Base-by-base conservation (phyloP, 2,329 filamentous ascomycete genomes). In the Monosporascus sp. region DNA sequence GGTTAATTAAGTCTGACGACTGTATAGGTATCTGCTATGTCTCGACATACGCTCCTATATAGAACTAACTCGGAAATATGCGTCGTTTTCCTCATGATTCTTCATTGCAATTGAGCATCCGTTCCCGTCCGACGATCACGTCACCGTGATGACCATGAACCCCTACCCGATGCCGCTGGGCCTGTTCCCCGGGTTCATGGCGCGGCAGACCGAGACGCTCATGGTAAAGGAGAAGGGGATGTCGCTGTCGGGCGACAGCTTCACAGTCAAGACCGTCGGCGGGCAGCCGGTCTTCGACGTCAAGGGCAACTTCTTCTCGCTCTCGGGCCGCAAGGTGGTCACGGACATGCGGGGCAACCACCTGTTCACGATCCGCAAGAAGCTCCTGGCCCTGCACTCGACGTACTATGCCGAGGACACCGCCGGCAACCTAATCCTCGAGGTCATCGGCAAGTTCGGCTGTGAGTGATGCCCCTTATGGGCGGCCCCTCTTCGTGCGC, bases 181-280 rank as follows among this genome's bases (percentile, higher is more conserved):
- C 53, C 56, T 79, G 50, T 74, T 77, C 57, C 59, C 66, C 51
- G 66, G 67, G 8, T 67, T 72, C 56, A 64, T 76, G 26, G 69
- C 72, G 3, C 64, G 55, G 1, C 66, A 73, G 34, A 62, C 66
- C 6, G 73, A 78, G 61, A 82, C 78, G 2, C 69, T 88, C 7
- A 64, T 82, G 2, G 71, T 88, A 48, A 81, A 78, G 60, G 84
- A 88, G 62, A 84, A 83, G 60, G 73, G 86, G 19, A 66, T 85
- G 54, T 86, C 84, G 3, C 69, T 86, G 8, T 78, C 78, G 1
- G 83, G 83, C 53, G 84, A 88, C 70, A 82, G 77, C 66, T 88
- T 87, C 69, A 79, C 81, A 58, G 80, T 88, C 67, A 79, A 76
- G 51, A 76, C 79, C 5, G 69, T 75, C 45, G 77, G 76, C 54